Evolutionary conservation across 305 asterid genomes (phyloP).

Genomic region (Withania somnifera): DNA sequence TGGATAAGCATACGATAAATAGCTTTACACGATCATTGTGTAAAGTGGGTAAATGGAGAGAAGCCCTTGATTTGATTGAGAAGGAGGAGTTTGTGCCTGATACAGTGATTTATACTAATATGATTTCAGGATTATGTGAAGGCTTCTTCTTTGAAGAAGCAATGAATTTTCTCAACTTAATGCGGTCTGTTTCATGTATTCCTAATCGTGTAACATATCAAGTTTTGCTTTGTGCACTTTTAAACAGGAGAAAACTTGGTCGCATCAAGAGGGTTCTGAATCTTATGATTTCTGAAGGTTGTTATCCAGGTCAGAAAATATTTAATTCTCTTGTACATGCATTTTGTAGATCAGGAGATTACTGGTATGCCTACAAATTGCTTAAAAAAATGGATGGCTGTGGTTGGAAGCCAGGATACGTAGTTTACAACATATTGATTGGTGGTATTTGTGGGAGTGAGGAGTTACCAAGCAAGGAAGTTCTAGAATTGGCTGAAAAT

Average conservation of each 20-base stretch:
- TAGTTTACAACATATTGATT: conserved; percentile 68
- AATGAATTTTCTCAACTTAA: conserved; percentile 68
- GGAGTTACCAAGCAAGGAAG: conserved; percentile 38
- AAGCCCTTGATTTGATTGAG: conserved; percentile 63
- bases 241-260: conserved; percentile 72
- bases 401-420: conserved; percentile 72
- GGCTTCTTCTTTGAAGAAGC: conserved; percentile 87
- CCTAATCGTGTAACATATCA: conserved; percentile 73
- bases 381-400: conserved; percentile 70
- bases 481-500: conserved; percentile 69
- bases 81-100: conserved; percentile 69
- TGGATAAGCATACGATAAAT: conserved; percentile 57
- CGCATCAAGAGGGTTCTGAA: conserved; percentile 74
- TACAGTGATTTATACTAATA: conserved; percentile 59
- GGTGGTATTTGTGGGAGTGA: conserved; percentile 80
- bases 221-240: conserved; percentile 68
- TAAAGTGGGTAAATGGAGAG: conserved; percentile 78
- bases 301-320: conserved; percentile 74
- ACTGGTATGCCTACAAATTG: conserved; percentile 70
- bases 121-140: conserved; percentile 87
- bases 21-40: conserved; percentile 51
- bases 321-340: conserved; percentile 79
- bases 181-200: conserved; percentile 69
- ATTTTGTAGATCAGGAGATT: conserved; percentile 61
- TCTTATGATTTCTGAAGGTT: conserved; percentile 91